Evolutionary conservation across 208 protist species (phyloP).

Genomic region (Trypanosomatidae sp.): DNA sequence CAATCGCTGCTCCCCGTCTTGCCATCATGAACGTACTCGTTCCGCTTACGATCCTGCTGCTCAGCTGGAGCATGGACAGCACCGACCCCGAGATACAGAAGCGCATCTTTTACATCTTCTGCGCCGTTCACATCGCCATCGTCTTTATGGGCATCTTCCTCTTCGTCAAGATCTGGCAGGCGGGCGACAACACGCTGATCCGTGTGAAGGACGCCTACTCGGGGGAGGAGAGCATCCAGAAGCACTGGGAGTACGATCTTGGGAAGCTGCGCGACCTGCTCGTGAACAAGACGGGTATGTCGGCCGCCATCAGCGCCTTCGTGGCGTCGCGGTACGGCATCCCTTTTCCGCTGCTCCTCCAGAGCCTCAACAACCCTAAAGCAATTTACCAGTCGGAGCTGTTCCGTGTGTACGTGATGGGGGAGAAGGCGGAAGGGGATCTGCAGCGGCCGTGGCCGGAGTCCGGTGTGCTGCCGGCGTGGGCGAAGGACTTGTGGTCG

Average conservation of each 20-base stretch:
- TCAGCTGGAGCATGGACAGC: slow-evolving; percentile 84
- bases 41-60: slow-evolving; percentile 54
- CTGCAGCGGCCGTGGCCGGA: slow-evolving; percentile 80
- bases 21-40: slow-evolving; percentile 79
- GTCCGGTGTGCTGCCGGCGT: slow-evolving; percentile 50
- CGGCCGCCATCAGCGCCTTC: slow-evolving; percentile 52
- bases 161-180: slow-evolving; percentile 49
- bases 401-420: slow-evolving; percentile 62
- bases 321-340: slow-evolving; percentile 51
- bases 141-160: slow-evolving; percentile 42
- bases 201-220: slow-evolving; percentile 59
- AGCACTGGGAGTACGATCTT: slow-evolving; percentile 68
- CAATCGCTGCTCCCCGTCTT: too few species aligned
- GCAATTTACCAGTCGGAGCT: slow-evolving; percentile 63
- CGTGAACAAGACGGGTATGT: slow-evolving; percentile 55
- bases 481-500: slow-evolving; percentile 56
- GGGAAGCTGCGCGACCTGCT: slow-evolving; percentile 68
- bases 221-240: slow-evolving; percentile 41
- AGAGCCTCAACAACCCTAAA: slow-evolving; percentile 81
- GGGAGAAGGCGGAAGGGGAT: slow-evolving; percentile 40
- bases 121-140: slow-evolving; percentile 51
- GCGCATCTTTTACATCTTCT: slow-evolving; percentile 54
- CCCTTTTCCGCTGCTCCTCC: slow-evolving; percentile 71
- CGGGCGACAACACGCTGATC: slow-evolving; percentile 40
- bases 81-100: slow-evolving; percentile 66